These are phyloP conservation scores for Saxophila tyrrhenica DNA, from an alignment of 495 filamentous ascomycete species.

Conservation along the genomic window DNA sequence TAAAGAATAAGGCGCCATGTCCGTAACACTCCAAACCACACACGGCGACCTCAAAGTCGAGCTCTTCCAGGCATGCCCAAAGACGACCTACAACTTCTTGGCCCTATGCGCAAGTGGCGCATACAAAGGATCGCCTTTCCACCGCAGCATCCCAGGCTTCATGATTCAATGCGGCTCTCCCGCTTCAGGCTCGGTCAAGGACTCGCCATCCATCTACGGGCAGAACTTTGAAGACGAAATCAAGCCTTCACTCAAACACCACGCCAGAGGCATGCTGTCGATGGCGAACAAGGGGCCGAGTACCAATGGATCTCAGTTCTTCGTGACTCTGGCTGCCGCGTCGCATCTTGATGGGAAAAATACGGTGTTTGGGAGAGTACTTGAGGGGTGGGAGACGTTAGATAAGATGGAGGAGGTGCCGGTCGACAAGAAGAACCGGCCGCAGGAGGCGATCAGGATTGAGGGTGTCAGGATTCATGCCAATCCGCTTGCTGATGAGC, in stretches of 20 bases:
- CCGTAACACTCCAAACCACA: slow-evolving; percentile 61
- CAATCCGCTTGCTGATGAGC: slow-evolving; percentile 65
- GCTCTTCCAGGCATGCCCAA: slow-evolving; percentile 84
- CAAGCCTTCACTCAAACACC: slow-evolving; percentile 70
- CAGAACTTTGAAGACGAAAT: slow-evolving; percentile 87
- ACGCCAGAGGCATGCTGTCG: slow-evolving; percentile 72
- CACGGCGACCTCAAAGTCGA: slow-evolving; percentile 90
- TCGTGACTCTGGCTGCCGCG: slow-evolving; percentile 72
- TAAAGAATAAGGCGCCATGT: slow-evolving; percentile 1
- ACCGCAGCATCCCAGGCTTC: slow-evolving; percentile 76
- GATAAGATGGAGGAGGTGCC: slow-evolving; percentile 64
- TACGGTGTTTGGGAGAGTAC: slow-evolving; percentile 81
- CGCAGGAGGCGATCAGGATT: slow-evolving; percentile 59
- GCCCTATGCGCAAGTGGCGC: slow-evolving; percentile 83
- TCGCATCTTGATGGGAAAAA: slow-evolving; percentile 92
- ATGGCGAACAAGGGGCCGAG: slow-evolving; percentile 83
- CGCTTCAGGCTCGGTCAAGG: slow-evolving; percentile 44
- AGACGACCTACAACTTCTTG: slow-evolving; percentile 92
- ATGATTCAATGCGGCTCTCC: slow-evolving; percentile 87
- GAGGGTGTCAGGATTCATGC: slow-evolving; percentile 79
- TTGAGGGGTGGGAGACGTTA: slow-evolving; percentile 56
- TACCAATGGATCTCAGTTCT: slow-evolving; percentile 94
- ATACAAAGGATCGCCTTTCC: slow-evolving; percentile 83
- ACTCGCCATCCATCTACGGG: slow-evolving; percentile 68
- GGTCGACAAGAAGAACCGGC: slow-evolving; percentile 85